Conservation (phyloP, 2,329 filamentous ascomycete species). For the Magnaporthales sp. region DNA sequence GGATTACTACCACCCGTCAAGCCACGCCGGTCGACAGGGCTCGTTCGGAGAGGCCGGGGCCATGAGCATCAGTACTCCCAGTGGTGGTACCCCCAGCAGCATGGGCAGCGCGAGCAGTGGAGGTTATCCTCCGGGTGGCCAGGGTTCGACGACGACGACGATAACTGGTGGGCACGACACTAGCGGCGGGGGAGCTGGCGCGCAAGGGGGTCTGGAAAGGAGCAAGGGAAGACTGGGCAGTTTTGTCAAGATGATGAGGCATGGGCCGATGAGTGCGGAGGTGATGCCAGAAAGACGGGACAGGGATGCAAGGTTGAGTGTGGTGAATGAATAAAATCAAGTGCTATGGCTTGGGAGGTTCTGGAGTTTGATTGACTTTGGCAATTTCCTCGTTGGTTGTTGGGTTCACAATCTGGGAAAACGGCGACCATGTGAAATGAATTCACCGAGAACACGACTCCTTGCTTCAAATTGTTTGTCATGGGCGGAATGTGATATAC, state of each 20-base stretch:
- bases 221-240: slow-evolving; percentile 2
- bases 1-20: not conserved
- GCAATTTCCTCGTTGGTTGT: not conserved
- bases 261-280: slow-evolving; percentile 3
- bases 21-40: slow-evolving; percentile 6
- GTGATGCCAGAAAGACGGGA: not conserved
- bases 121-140: not conserved
- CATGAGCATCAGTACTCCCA: slow-evolving; percentile 31
- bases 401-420: not conserved
- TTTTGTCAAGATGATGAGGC: slow-evolving; percentile 3
- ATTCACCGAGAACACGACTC: not conserved
- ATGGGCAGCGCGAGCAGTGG: slow-evolving; percentile 20
- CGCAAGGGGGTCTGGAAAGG: not conserved
- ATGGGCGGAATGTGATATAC: not conserved
- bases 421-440: not conserved
- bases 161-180: not conserved
- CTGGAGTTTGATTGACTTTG: not conserved
- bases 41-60: slow-evolving; percentile 39
- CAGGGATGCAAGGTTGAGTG: slow-evolving; percentile 1
- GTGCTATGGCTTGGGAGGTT: not conserved
- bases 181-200: not conserved
- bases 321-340: not conserved
- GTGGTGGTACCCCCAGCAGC: slow-evolving; percentile 29
- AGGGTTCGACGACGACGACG: not conserved
- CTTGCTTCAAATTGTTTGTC: not conserved